Percentiles rank a stretch among this genome's conserved stretches.
Conservation (phyloP, 257 asterid species). For the Capsicum rhomboideum region DNA sequence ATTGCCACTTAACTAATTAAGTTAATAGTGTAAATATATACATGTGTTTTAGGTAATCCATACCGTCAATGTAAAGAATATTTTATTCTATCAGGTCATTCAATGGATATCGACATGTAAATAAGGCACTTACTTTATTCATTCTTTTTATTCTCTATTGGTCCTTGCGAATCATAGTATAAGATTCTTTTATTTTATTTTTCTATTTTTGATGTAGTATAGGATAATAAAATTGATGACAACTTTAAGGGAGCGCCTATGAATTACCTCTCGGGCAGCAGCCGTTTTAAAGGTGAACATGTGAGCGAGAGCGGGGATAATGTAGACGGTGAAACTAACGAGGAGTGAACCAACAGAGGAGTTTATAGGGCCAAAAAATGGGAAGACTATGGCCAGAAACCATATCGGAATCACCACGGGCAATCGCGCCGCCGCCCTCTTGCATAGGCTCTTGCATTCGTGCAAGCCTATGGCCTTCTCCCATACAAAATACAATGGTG, state of each 20-base stretch:
- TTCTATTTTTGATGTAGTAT: not conserved
- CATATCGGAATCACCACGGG: constrained; percentile 92
- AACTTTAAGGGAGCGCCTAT: not conserved
- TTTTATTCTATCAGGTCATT: too few relatives aligned
- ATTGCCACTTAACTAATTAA: too few relatives aligned
- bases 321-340: constrained; percentile 88
- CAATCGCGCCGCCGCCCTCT: constrained; percentile 68
- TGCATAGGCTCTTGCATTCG: constrained; percentile 87
- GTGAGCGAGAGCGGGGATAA: constrained; percentile 86
- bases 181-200: not conserved
- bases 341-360: constrained; percentile 89
- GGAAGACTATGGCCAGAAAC: constrained; percentile 90
- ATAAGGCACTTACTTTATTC: not conserved
- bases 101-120: too few relatives aligned
- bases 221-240: not conserved
- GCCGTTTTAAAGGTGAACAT: constrained; percentile 73
- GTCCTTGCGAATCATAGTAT: not conserved
- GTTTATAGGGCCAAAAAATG: constrained; percentile 93
- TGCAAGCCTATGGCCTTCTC: constrained; percentile 93
- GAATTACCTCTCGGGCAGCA: constrained; percentile 65
- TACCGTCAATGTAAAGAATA: too few relatives aligned
- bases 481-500: constrained; percentile 91
- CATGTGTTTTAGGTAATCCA: too few relatives aligned
- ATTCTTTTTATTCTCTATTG: not conserved
- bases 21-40: too few relatives aligned